Evolutionary conservation across 2,329 filamentous ascomycete genomes (phyloP).

Genomic region (Dactylellina sp.): DNA sequence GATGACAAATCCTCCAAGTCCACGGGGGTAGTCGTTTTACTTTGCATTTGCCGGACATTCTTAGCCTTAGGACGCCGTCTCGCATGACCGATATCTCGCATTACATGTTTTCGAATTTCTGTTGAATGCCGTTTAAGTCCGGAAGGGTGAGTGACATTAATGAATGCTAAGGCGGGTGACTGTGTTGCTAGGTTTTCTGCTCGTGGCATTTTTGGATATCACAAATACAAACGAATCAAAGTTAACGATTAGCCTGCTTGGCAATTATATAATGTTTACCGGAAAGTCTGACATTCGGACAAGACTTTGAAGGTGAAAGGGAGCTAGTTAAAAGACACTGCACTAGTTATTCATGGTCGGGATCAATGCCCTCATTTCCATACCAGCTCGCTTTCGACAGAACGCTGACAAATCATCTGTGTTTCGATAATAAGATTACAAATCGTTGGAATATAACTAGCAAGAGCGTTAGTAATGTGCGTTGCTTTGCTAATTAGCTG

Average conservation of each 20-base stretch:
- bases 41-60: conserved; percentile 2
- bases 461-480: too few species aligned
- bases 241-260: not conserved
- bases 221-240: not conserved
- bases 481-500: too few species aligned
- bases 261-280: conserved; percentile 5
- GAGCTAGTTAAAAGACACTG: conserved; percentile 8
- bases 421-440: too few species aligned
- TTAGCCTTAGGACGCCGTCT: conserved; percentile 23
- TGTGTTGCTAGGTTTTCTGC: not conserved
- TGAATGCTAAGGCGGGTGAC: conserved; percentile 16
- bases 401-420: too few species aligned
- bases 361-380: not conserved
- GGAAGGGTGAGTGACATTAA: conserved; percentile 32
- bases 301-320: not conserved
- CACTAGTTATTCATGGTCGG: conserved; percentile 5
- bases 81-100: conserved; percentile 28
- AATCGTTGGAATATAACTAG: conserved; percentile 11
- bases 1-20: conserved; percentile 1
- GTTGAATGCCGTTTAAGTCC: conserved; percentile 26
- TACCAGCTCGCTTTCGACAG: conserved; percentile 9
- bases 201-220: not conserved
- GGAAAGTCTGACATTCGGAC: not conserved
- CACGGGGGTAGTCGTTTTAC: not conserved
- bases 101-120: conserved; percentile 36